Evolutionary conservation across 495 filamentous ascomycete genomes (phyloP).

Genomic region (Hypoxylon perforatum): DNA sequence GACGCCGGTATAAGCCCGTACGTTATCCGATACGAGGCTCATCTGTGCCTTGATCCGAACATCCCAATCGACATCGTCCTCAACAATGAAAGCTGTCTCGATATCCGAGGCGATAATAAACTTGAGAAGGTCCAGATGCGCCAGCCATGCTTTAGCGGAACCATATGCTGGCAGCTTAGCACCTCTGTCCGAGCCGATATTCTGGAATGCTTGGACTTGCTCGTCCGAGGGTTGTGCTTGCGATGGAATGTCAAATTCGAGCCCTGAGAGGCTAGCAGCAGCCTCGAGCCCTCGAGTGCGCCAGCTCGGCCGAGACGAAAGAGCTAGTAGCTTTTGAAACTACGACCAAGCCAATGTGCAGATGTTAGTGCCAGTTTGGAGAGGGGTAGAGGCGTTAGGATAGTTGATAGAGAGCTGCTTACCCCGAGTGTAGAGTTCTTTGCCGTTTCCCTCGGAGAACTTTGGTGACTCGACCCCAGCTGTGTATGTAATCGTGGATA

Average conservation of each 20-base stretch:
- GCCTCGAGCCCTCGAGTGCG: constrained; percentile 42
- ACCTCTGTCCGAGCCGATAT: constrained; percentile 8
- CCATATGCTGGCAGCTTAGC: constrained; percentile 19
- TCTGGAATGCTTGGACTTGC: constrained; percentile 29
- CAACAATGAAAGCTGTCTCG: constrained; percentile 59
- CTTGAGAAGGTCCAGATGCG: constrained; percentile 50
- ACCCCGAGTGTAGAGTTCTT: constrained; percentile 28
- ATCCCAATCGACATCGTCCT: constrained; percentile 64
- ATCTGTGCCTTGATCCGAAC: constrained; percentile 54
- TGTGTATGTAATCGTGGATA: constrained; percentile 3
- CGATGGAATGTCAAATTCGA: constrained; percentile 34
- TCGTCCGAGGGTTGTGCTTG: constrained; percentile 30
- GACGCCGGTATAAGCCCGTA: constrained; percentile 33
- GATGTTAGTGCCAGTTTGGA: no score
- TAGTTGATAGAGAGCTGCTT: neutral
- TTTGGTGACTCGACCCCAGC: neutral
- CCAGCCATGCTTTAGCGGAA: constrained; percentile 43
- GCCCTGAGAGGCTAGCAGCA: constrained; percentile 30
- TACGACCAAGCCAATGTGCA: constrained; percentile 8
- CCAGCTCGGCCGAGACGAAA: constrained; percentile 37
- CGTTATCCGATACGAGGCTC: constrained; percentile 50
- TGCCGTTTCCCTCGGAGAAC: constrained; percentile 13
- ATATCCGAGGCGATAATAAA: constrained; percentile 52
- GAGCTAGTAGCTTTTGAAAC: constrained; percentile 42
- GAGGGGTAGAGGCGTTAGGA: neutral